phyloP scores from a whole-genome alignment of 129 eudicot species.

The Flaveria robusta region DNA sequence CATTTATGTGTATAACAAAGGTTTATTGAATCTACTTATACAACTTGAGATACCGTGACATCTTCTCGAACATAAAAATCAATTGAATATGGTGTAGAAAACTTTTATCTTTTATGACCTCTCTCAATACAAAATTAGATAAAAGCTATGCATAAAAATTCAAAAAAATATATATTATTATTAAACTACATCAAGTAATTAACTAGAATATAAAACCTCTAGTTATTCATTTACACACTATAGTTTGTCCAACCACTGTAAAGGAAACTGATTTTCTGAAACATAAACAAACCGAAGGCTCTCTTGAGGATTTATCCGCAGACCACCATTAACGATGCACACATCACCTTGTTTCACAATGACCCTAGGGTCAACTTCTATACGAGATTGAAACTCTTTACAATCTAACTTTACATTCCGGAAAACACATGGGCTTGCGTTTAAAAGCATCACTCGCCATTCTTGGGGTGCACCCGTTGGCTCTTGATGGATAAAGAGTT shows the following conservation, averaged over 20 bases:
- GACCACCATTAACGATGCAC: background rate
- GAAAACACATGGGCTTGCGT: slow-evolving; percentile 17
- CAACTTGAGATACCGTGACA: no score
- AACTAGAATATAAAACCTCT: no score
- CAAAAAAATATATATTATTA: no score
- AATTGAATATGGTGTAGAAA: no score
- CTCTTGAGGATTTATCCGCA: background rate
- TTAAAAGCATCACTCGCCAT: slow-evolving; percentile 20
- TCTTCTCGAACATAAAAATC: no score
- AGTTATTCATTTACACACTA: background rate
- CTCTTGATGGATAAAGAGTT: background rate
- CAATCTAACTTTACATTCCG: slow-evolving; percentile 11
- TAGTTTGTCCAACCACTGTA: background rate
- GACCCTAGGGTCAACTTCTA: background rate
- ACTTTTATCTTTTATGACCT: no score
- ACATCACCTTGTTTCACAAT: background rate
- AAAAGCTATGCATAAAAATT: no score
- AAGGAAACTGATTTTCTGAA: background rate
- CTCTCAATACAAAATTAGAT: no score
- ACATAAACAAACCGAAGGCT: background rate
- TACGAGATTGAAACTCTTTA: slow-evolving; percentile 17
- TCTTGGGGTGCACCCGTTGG: background rate
- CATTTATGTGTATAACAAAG: no score
- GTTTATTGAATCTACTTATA: no score
- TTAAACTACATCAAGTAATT: no score